Conservation (phyloP, 1,284 basidiomycete species). For the Leccinum fallax region DNA sequence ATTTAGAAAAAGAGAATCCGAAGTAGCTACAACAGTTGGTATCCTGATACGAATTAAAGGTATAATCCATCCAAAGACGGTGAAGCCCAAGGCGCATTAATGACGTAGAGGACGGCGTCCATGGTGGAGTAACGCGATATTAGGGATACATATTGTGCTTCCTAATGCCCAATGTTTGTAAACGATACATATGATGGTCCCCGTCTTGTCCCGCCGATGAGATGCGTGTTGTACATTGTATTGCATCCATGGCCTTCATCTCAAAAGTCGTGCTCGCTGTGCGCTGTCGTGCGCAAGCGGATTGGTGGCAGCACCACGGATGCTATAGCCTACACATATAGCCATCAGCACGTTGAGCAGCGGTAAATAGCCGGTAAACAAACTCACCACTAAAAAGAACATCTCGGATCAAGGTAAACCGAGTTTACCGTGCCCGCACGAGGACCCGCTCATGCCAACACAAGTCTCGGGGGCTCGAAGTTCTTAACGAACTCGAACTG, state of each 20-base stretch:
- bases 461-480: slow-evolving; percentile 39
- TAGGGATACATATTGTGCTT: slow-evolving; percentile 25
- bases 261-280: not conserved
- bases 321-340: slow-evolving; percentile 7
- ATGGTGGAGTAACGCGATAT: slow-evolving; percentile 15
- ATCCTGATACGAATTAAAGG: slow-evolving; percentile 9
- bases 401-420: not conserved
- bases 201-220: slow-evolving; percentile 17
- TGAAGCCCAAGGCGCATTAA: not conserved
- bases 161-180: slow-evolving; percentile 10
- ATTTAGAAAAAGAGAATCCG: slow-evolving; percentile 5
- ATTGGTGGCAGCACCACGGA: slow-evolving; percentile 5
- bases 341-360: not conserved
- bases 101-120: slow-evolving; percentile 9
- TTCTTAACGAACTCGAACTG: slow-evolving; percentile 72
- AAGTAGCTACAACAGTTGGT: not conserved
- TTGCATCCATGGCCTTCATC: slow-evolving; percentile 21
- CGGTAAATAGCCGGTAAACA: not conserved
- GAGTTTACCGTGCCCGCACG: not conserved
- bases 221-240: slow-evolving; percentile 31
- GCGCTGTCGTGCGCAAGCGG: not conserved
- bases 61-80: slow-evolving; percentile 18
- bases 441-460: slow-evolving; percentile 21
- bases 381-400: slow-evolving; percentile 9
- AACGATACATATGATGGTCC: slow-evolving; percentile 2